These are phyloP conservation scores for Blastosporella zonata DNA, from an alignment of 1,284 basidiomycete genomes.

Conservation along the genomic window DNA sequence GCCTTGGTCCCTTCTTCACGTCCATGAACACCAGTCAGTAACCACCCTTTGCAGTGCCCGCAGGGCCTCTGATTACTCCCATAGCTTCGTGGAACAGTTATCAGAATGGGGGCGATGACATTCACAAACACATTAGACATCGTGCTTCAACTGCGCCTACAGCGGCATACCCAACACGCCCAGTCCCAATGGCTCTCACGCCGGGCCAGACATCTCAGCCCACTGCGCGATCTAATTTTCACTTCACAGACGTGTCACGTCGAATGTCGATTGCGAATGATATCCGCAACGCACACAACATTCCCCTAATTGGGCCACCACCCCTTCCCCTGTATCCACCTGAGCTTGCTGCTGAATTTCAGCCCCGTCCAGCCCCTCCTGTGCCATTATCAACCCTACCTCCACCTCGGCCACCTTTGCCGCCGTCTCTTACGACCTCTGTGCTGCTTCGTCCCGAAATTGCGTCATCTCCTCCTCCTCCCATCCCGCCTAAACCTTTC, in stretches of 20 bases:
- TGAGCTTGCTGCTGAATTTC: constrained; percentile 9
- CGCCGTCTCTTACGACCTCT: constrained; percentile 18
- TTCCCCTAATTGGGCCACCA: constrained; percentile 11
- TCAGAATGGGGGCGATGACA: constrained; percentile 7
- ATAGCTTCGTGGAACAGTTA: constrained; percentile 17
- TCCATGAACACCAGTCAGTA: constrained; percentile 15
- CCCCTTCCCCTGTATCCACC: constrained; percentile 16
- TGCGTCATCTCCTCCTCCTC: constrained; percentile 15
- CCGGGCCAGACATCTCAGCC: constrained; percentile 19
- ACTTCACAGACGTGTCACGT: constrained; percentile 17
- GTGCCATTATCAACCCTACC: constrained; percentile 18
- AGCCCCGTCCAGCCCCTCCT: constrained; percentile 8
- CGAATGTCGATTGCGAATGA: constrained; percentile 21
- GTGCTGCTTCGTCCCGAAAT: constrained; percentile 1
- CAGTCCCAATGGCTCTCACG: constrained; percentile 21
- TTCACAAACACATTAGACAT: constrained; percentile 8
- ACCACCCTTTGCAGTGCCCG: background rate
- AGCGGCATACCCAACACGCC: constrained; percentile 16
- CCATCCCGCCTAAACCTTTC: constrained; percentile 29
- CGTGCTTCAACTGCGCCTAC: constrained; percentile 20
- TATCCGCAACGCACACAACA: constrained; percentile 15
- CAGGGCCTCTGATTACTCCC: background rate
- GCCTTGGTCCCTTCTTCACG: background rate
- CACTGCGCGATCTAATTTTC: constrained; percentile 18
- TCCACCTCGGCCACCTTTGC: constrained; percentile 21